These are phyloP conservation scores for Ganoderma resinaceum DNA, from an alignment of 1,284 basidiomycete species.

Conservation along the genomic window DNA sequence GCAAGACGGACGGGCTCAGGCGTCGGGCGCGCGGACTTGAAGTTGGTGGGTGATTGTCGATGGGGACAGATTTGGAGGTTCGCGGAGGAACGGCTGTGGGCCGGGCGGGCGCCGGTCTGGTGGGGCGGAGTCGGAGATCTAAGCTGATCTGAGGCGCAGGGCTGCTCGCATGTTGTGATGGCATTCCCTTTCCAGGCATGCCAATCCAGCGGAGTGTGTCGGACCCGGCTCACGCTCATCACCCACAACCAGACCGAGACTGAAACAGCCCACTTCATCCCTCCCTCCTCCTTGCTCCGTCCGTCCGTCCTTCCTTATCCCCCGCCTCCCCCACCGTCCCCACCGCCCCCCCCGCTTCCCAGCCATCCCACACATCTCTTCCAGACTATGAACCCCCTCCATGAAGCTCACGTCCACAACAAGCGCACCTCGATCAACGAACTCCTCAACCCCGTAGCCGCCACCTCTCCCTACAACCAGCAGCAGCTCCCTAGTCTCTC, in stretches of 20 bases:
- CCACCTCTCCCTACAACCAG: conserved; percentile 39
- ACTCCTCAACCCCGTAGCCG: conserved; percentile 53
- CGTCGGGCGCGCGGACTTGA: conserved; percentile 2
- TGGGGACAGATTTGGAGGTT: conserved; percentile 19
- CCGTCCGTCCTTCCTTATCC: conserved; percentile 21
- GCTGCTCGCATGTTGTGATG: conserved; percentile 16
- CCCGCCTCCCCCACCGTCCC: conserved; percentile 20
- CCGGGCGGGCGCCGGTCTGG: neutral
- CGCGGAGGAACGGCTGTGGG: conserved; percentile 23
- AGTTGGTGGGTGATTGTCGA: conserved; percentile 5
- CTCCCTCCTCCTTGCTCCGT: conserved; percentile 19
- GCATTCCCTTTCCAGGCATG: conserved; percentile 25
- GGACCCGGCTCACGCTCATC: conserved; percentile 25
- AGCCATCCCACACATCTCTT: conserved; percentile 17
- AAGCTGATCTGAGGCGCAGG: conserved; percentile 27
- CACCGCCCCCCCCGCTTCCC: conserved; percentile 25
- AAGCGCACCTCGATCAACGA: conserved; percentile 61
- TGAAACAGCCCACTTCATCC: conserved; percentile 13
- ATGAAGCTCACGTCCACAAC: conserved; percentile 48
- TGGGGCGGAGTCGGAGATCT: conserved; percentile 27
- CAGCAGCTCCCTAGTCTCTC: conserved; percentile 52
- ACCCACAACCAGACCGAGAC: neutral
- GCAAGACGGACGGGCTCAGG: neutral
- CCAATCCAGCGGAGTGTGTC: conserved; percentile 32
- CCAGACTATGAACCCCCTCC: conserved; percentile 51